Evolutionary conservation across 768 basidiomycete genomes (phyloP), one percentile per base, ranked within the genome.

Genomic region (Podaxis rugospora): DNA sequence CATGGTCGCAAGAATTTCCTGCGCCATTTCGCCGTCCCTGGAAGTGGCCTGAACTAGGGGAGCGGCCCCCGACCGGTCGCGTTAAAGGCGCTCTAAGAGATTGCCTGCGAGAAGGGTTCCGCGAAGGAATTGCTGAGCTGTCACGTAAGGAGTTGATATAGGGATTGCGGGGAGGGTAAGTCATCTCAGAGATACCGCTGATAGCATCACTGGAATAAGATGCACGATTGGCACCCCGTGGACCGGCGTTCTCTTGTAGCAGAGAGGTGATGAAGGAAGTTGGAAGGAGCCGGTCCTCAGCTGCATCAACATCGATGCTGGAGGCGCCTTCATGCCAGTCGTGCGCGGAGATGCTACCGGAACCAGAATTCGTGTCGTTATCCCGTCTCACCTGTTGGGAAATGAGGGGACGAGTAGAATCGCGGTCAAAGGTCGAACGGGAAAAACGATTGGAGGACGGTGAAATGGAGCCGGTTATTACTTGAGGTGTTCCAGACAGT

Each of bases 281-380:
- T 6, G 85, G 79, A 21, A 88, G 76, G 47, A 86, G 71, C 18
- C 79, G 76, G 66, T 85, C 82, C 66, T 87, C 84, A 7, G 77
- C 70, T n/a, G 80, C 77, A 70, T 84, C 83, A 53, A 82, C 76
- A 54, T 78, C 79, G 57, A 87, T 81, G 62, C 76, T 79, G 11
- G 84, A 84, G 16, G 83, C 79, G 1, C 82, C 85, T 67, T 87
- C 85, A 62, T 85, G 81, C 83, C 85, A 86, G 66, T 83, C 82
- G 64, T 79, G 72, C 3, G 81, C 76, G 13, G 83, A 77, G 42
- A 75, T 64, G 21, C 68, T 61, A 40, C 61, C 56, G 5, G 64
- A 62, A 23, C 27, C 49, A 14, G 57, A 58, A 35, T 18, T 55
- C 9, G 32, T 21, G 27, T 56, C 42, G 18, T 56, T 53, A 9